A percentile compares a stretch with the other conserved stretches of the same genome.
Evolutionary conservation across 1,284 basidiomycete genomes (phyloP).

Genomic region (Sutorius eximius): DNA sequence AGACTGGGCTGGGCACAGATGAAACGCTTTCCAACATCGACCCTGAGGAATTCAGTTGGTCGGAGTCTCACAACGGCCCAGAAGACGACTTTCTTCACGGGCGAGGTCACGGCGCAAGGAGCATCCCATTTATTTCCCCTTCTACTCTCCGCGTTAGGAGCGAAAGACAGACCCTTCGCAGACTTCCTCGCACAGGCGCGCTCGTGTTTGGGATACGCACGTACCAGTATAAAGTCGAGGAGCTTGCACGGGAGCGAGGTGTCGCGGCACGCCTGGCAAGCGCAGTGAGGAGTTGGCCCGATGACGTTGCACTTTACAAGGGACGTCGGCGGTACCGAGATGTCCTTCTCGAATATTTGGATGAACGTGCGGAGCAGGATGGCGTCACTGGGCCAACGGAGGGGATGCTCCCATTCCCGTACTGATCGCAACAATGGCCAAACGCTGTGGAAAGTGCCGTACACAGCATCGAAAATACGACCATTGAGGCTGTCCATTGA

Average conservation of each 20-base stretch:
- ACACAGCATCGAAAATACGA: not conserved
- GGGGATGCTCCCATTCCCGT: slow-evolving; percentile 21
- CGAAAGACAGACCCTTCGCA: slow-evolving; percentile 73
- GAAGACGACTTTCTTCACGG: slow-evolving; percentile 55
- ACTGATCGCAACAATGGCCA: slow-evolving; percentile 7
- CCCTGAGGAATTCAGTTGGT: slow-evolving; percentile 70
- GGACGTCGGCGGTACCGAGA: slow-evolving; percentile 50
- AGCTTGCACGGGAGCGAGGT: slow-evolving; percentile 60
- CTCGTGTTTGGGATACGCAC: slow-evolving; percentile 79
- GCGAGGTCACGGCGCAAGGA: slow-evolving; percentile 28
- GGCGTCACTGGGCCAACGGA: slow-evolving; percentile 12
- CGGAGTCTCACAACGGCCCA: slow-evolving; percentile 58
- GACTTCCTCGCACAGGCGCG: slow-evolving; percentile 65
- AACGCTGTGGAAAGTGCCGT: not conserved
- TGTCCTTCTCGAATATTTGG: slow-evolving; percentile 49
- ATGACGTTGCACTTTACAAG: slow-evolving; percentile 65
- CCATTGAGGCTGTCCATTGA: not conserved
- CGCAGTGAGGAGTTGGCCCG: slow-evolving; percentile 68
- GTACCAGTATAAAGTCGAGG: slow-evolving; percentile 62
- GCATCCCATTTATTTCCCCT: slow-evolving; percentile 35
- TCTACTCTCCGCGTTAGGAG: slow-evolving; percentile 59
- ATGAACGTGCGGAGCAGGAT: slow-evolving; percentile 42
- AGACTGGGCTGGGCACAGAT: slow-evolving; percentile 31
- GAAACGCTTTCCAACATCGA: slow-evolving; percentile 41
- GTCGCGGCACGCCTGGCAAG: slow-evolving; percentile 67